Percentiles rank a stretch among this genome's conserved stretches.
Evolutionary conservation across 331 rosid genomes (phyloP).

Genomic region (Malus hybrid): DNA sequence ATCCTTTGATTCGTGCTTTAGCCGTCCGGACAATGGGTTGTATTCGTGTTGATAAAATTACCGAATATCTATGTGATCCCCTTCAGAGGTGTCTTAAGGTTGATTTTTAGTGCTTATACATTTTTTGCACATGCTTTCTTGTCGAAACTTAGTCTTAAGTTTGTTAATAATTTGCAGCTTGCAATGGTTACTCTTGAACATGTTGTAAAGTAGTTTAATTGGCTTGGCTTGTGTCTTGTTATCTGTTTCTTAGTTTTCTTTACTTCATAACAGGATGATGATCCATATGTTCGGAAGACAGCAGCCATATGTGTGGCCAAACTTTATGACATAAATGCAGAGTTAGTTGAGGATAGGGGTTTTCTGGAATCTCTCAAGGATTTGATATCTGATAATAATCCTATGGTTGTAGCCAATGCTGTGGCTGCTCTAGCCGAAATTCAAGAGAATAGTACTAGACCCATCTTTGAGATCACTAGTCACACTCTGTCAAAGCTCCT

Average conservation of each 20-base stretch:
- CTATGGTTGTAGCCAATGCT: constrained; percentile 99
- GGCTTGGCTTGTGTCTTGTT: background rate
- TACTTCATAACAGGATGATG: constrained; percentile 75
- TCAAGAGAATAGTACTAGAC: constrained; percentile 79
- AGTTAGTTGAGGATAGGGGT: constrained; percentile 97
- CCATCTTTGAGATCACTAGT: constrained; percentile 84
- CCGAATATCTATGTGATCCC: constrained; percentile 97
- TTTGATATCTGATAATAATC: constrained; percentile 97
- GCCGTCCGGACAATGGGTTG: constrained; percentile 99
- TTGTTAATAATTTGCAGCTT: background rate
- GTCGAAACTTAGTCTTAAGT: background rate
- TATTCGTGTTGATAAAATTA: constrained; percentile 98
- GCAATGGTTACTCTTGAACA: background rate
- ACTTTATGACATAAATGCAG: constrained; percentile 96
- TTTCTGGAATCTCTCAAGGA: constrained; percentile 92
- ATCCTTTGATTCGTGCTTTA: constrained; percentile 95
- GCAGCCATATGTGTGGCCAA: constrained; percentile 99
- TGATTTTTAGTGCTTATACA: background rate
- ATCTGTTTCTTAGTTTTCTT: constrained; percentile 6
- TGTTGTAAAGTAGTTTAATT: background rate
- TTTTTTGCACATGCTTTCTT: background rate
- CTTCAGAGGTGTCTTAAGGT: constrained; percentile 99
- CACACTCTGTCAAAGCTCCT: constrained; percentile 91
- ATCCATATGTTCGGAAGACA: constrained; percentile 98
- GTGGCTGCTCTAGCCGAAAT: constrained; percentile 98